Base-by-base conservation (phyloP, 2,329 filamentous ascomycete genomes). In the Fusarium albosuccineum region DNA sequence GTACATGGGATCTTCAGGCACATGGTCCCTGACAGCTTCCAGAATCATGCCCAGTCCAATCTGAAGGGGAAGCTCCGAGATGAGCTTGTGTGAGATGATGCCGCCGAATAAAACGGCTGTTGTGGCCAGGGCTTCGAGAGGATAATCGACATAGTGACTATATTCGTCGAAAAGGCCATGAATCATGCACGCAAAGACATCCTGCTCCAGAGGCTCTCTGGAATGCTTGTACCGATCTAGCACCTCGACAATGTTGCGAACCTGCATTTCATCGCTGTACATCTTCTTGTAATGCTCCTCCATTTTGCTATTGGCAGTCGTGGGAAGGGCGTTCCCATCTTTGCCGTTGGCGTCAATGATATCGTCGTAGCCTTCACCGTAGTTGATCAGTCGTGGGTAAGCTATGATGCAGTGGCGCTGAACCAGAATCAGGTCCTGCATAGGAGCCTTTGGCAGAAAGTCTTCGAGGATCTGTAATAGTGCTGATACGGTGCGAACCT, bases 161-260 rank as follows among this genome's bases (percentile, higher is more conserved):
- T 97, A 99, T 81, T 99, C 96, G 73, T 99, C 96, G 72, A 99
- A 97, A 5, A 99, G 83, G 1, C 96, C 96, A 74, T 97, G 94
- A 36, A 99, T 97, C 94, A 99, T 99, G 81, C 95, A 97, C 13
- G 95, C 92, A 76, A 99, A 99, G 7, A 97, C 87, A 76, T 99
- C 96, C 77, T 98, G 96, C 63, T 97, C 93, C 14, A 91, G 82
- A 2, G 93, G 86, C 62, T 96, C 92, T 48, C 89, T 88, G 1
- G 97, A 98, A 57, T 89, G 89, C 77, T 99, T 98, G 81, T 97
- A 97, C 57, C 88, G 87, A 67, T 93, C 90, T 73, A 99, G 87
- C 39, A 93, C 88, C 64, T 92, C 90, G 52, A 99, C 91, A 67
- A 99, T 92, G 56, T 93, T 89, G 57, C 93, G 89, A 16, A 97